Evolutionary conservation across 2,329 filamentous ascomycete genomes (phyloP).

Genomic region (Talaromyces sp.): DNA sequence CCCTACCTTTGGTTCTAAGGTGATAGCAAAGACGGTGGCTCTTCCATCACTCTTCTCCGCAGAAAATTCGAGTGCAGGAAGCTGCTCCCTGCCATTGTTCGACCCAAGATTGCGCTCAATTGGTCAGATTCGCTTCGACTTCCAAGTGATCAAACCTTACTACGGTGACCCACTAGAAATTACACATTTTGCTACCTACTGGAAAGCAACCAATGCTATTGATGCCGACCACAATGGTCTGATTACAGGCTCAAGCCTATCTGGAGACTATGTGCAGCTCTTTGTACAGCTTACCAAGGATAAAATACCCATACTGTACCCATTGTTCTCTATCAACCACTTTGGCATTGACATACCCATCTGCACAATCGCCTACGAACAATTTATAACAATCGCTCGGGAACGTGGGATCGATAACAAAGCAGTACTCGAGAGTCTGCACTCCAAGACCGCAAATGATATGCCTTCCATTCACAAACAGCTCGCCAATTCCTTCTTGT

Average conservation of each 20-base stretch:
- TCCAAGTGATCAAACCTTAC: constrained; percentile 95
- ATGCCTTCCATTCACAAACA: constrained; percentile 67
- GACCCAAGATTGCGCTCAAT: constrained; percentile 89
- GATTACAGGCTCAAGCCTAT: constrained; percentile 90
- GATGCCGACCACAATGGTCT: constrained; percentile 81
- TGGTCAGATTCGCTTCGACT: constrained; percentile 89
- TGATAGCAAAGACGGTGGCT: constrained; percentile 93
- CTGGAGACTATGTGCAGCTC: constrained; percentile 88
- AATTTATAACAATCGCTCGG: constrained; percentile 47
- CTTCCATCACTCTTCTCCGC: constrained; percentile 81
- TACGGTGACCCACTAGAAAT: constrained; percentile 89
- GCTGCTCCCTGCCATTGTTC: constrained; percentile 83
- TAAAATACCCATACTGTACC: constrained; percentile 81
- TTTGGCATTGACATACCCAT: constrained; percentile 78
- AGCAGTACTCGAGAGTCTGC: constrained; percentile 31
- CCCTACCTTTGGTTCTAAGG: constrained; percentile 93
- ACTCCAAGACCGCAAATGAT: constrained; percentile 35
- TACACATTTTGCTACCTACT: constrained; percentile 97
- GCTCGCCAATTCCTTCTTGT: constrained; percentile 72
- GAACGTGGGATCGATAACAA: constrained; percentile 32
- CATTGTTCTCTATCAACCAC: constrained; percentile 74
- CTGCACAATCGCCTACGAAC: constrained; percentile 68
- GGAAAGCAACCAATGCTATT: constrained; percentile 95
- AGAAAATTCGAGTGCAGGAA: constrained; percentile 69
- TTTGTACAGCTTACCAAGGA: constrained; percentile 92